phyloP scores from a whole-genome alignment of 1,284 basidiomycete species.

The Golubevia pallescens region DNA sequence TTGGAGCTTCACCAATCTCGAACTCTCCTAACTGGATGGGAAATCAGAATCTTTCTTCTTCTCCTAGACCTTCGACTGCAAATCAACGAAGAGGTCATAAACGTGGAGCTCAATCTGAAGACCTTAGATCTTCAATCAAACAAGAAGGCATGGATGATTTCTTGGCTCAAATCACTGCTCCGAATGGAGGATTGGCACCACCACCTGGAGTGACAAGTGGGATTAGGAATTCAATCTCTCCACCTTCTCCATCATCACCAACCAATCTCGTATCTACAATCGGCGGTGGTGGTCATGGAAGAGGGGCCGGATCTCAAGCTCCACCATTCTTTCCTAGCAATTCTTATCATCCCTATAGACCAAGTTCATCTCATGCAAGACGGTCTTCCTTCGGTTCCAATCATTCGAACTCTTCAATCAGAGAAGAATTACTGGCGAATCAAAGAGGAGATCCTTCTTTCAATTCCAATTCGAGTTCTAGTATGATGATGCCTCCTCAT shows the following conservation, averaged over 20 bases:
- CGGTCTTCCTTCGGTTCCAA: conserved; percentile 38
- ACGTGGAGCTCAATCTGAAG: conserved; percentile 39
- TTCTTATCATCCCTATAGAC: conserved; percentile 25
- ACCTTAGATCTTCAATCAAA: conserved; percentile 29
- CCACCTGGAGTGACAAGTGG: conserved; percentile 12
- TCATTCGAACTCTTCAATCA: conserved; percentile 12
- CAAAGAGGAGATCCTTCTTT: not conserved
- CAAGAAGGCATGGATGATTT: conserved; percentile 33
- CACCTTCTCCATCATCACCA: not conserved
- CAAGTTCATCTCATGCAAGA: conserved; percentile 22
- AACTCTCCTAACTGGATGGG: not conserved
- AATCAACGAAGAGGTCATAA: conserved; percentile 18
- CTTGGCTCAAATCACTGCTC: conserved; percentile 38
- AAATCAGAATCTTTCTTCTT: not conserved
- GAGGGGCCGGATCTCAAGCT: conserved; percentile 3
- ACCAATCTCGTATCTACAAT: not conserved
- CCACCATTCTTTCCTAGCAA: conserved; percentile 12
- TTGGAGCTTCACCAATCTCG: not conserved
- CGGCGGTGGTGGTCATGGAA: not conserved
- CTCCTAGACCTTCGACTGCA: not conserved
- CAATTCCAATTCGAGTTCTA: not conserved
- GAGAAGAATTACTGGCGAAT: not conserved
- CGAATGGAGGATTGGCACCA: conserved; percentile 44
- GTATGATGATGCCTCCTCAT: not conserved
- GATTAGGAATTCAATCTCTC: not conserved